Base-by-base conservation (phyloP, 495 filamentous ascomycete species). In the Clavariopsis aquatica region DNA sequence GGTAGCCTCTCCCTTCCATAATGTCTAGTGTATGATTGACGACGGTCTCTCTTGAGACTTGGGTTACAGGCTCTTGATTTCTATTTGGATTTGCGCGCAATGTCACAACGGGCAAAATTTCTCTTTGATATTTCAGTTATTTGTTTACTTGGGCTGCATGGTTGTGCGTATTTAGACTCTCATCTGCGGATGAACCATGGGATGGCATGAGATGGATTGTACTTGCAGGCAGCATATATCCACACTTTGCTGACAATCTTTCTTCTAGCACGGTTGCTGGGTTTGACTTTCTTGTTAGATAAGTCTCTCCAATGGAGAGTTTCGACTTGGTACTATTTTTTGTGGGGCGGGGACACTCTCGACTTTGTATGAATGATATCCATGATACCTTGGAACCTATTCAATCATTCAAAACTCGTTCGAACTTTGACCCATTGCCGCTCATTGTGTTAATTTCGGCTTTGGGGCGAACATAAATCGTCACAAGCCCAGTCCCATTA, bases 21-120 rank as follows among this genome's bases (percentile, higher is more conserved):
- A 51, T 51, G 61, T 64, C 26, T 64, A 38, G 36, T 64, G 43
- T 27, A 64, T 41, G 52, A 41, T n/a, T 31, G 51, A 56, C 23
- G 31, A 23, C 19, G 19, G 19, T 19, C 19, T 15, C 1, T 1
- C 20, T 41, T 43, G 52, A 28, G 20, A 31, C 12, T 7, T 36
- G 2, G 31, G 27, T 5, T 41, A 53, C 23, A 29, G 24, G 28
- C 28, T 6, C 15, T 31, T 17, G 13, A 7, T 12, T 26, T 31
- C 51, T 19, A 8, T 53, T 53, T 26, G 51, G 28, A 13, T 53
- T 34, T 34, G 31, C 31, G 31, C 31, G 9, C 17, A 17, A 28
- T 9, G 5, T n/a, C 45, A n/a, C 5, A 5, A 6, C 15, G 45
- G 17, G 45, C 17, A 49, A n/a, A 9, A 13, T 17, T 7, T 9